Evolutionary conservation across 768 basidiomycete genomes (phyloP).

Genomic region (Termitomyces sp.): DNA sequence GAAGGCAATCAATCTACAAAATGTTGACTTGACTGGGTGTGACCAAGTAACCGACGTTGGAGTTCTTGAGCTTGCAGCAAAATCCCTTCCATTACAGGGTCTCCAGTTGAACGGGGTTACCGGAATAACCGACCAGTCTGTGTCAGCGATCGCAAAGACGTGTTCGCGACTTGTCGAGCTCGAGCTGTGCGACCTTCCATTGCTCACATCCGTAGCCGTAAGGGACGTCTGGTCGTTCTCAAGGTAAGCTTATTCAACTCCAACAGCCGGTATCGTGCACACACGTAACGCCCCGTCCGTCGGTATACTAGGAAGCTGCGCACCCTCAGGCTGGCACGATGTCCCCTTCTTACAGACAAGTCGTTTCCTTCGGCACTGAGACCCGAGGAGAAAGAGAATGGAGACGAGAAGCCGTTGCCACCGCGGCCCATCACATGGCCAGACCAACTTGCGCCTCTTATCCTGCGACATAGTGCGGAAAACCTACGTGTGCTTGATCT

Average conservation of each 20-base stretch:
- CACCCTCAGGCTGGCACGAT: conserved; percentile 74
- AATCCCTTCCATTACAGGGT: conserved; percentile 67
- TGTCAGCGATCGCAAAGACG: conserved; percentile 69
- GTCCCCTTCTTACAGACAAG: conserved; percentile 71
- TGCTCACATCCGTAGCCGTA: conserved; percentile 64
- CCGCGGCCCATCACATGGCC: conserved; percentile 56
- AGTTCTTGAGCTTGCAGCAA: conserved; percentile 64
- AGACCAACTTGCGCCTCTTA: conserved; percentile 59
- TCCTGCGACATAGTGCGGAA: conserved; percentile 62
- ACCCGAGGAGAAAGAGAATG: conserved; percentile 15
- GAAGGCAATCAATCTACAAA: conserved; percentile 63
- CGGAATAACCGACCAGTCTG: conserved; percentile 52
- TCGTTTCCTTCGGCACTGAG: conserved; percentile 61
- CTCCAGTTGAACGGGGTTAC: conserved; percentile 69
- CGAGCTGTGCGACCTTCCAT: conserved; percentile 68
- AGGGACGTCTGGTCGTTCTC: conserved; percentile 83
- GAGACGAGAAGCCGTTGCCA: conserved; percentile 48
- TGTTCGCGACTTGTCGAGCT: conserved; percentile 80
- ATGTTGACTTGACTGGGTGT: conserved; percentile 77
- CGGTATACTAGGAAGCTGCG: conserved; percentile 68
- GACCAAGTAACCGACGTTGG: conserved; percentile 73
- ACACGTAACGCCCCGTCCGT: conserved; percentile 6
- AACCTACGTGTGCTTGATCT: conserved; percentile 79
- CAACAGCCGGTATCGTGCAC: conserved; percentile 11
- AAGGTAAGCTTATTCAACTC: conserved; percentile 32